These are phyloP conservation scores for Hevea brasiliensis DNA, from an alignment of 345 rosid genomes.

Conservation along the genomic window DNA sequence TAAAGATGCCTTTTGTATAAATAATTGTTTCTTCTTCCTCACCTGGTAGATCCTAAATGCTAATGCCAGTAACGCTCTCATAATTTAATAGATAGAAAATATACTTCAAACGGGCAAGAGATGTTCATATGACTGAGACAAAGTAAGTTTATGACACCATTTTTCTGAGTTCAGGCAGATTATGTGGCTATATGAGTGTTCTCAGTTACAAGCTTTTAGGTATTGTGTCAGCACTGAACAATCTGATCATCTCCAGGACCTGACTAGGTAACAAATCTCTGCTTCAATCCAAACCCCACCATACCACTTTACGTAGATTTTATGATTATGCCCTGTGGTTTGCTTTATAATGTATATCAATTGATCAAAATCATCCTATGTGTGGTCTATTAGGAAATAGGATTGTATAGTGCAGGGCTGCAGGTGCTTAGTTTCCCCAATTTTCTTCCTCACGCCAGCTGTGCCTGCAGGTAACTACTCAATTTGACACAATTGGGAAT, in stretches of 20 bases:
- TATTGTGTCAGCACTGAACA: background rate
- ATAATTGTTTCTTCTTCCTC: background rate
- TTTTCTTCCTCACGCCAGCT: too few relatives aligned
- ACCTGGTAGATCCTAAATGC: background rate
- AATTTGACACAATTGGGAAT: background rate
- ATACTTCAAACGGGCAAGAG: too few relatives aligned
- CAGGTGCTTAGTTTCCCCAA: background rate
- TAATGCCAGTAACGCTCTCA: too few relatives aligned
- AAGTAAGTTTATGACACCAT: background rate
- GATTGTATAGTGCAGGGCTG: background rate
- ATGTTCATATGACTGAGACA: background rate
- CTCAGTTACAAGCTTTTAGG: too few relatives aligned
- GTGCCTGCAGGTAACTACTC: too few relatives aligned
- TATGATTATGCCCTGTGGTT: too few relatives aligned
- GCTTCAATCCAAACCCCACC: background rate
- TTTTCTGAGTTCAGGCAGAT: background rate
- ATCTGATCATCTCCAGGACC: background rate
- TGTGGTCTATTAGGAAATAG: background rate
- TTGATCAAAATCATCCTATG: background rate
- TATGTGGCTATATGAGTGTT: background rate
- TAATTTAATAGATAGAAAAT: too few relatives aligned
- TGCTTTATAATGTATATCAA: background rate
- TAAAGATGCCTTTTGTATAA: slow-evolving; percentile 13
- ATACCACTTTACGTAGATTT: too few relatives aligned
- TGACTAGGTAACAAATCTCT: background rate